phyloP scores from a whole-genome alignment of 208 protist genomes.

The Acanthamoeba castellanii region DNA sequence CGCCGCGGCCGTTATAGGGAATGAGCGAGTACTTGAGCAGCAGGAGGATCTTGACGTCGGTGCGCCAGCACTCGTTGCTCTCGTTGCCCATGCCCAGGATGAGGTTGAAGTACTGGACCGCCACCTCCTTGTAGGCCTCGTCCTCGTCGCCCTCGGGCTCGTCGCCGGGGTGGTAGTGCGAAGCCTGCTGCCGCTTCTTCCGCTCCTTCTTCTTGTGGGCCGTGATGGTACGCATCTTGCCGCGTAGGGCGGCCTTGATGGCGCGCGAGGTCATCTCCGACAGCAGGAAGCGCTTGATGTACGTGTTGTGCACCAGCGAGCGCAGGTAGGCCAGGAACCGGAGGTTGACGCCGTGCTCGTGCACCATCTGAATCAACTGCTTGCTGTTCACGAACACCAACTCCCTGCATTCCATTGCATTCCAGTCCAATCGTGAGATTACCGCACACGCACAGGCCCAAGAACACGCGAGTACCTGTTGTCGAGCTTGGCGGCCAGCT shows the following conservation, averaged over 20 bases:
- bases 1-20: conserved; percentile 14
- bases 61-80: conserved; percentile 70
- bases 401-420: not conserved
- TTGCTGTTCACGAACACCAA: conserved; percentile 75
- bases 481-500: conserved; percentile 50
- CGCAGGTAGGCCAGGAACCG: conserved; percentile 70
- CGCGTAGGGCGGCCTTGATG: conserved; percentile 55
- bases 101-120: conserved; percentile 67
- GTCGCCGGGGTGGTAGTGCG: not conserved
- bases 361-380: conserved; percentile 66
- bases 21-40: conserved; percentile 72
- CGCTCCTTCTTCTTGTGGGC: conserved; percentile 31
- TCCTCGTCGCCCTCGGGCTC: conserved; percentile 18
- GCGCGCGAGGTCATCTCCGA: conserved; percentile 74
- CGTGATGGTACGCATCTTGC: conserved; percentile 62
- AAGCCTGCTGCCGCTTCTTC: not conserved
- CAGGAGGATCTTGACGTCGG: conserved; percentile 72
- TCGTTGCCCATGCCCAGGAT: conserved; percentile 56
- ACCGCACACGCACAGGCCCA: not conserved
- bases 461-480: not conserved
- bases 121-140: conserved; percentile 68
- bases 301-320: conserved; percentile 47
- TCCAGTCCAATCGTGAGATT: no score
- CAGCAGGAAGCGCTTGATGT: conserved; percentile 68
- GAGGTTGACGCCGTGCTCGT: conserved; percentile 68